A percentile compares a stretch with the other conserved stretches of the same genome.
phyloP scores from a whole-genome alignment of 83 land plant genomes.

The Thuja plicata region DNA sequence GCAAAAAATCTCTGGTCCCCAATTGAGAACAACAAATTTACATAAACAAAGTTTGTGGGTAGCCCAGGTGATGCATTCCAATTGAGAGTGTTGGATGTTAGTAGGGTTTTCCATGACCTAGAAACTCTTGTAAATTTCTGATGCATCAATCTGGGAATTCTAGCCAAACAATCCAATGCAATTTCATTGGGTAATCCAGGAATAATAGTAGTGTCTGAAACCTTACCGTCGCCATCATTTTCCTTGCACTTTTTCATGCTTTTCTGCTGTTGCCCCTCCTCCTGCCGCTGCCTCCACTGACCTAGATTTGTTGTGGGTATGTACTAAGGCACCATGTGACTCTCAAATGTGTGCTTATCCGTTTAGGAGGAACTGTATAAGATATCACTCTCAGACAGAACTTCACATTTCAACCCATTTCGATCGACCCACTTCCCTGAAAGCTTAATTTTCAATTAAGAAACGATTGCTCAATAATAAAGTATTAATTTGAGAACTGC shows the following conservation, averaged over 20 bases:
- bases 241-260: not conserved
- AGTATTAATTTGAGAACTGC: no score
- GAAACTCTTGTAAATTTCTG: not conserved
- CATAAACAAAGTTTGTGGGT: not conserved
- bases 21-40: constrained; percentile 4
- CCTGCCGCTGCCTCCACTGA: not conserved
- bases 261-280: not conserved
- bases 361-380: not conserved
- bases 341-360: not conserved
- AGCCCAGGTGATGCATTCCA: constrained; percentile 8
- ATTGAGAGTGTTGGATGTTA: not conserved
- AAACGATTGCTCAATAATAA: no score
- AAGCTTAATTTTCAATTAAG: no score
- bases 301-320: not conserved
- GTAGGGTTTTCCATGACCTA: not conserved
- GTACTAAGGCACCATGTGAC: not conserved
- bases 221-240: not conserved
- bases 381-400: not conserved
- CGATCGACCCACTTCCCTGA: not conserved
- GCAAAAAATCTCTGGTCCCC: constrained; percentile 7
- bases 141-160: constrained; percentile 1
- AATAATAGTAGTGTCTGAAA: constrained; percentile 1
- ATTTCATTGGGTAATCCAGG: constrained; percentile 11
- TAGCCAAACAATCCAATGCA: constrained; percentile 8
- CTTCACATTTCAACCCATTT: not conserved